Evolutionary conservation across 495 filamentous ascomycete genomes (phyloP), one percentile per base, ranked within the genome.

Genomic region (Podospora bellae-mahoneyi): DNA sequence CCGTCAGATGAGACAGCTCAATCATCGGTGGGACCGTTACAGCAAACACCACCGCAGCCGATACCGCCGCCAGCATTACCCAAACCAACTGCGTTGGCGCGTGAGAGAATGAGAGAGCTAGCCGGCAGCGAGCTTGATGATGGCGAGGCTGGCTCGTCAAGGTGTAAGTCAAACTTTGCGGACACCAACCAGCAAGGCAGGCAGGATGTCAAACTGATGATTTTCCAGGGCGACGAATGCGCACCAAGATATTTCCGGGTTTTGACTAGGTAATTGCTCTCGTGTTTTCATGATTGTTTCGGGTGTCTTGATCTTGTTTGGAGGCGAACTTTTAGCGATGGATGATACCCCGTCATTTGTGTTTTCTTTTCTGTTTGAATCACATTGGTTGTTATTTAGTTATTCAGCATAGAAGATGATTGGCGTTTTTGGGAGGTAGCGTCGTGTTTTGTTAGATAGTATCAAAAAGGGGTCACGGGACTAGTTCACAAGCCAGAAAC

Each of bases 51-150:
- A 44, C 19, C 48, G 19, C 66, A 68, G 26, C 67, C 26, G 57
- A 68, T 18, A 34, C 15, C 34, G 5, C 68, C 64, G 34, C 20
- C n/a, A 19, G 18, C 34, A 58, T 7, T 16, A 27, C 26, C 64
- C n/a, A 63, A 66, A 59, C 27, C 20, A 66, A 64, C 30, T 5
- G 26, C n/a, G 58, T 19, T 74, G 7, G 63, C 72, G 7, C 68
- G 75, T 19, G 60, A 70, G n/a, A 71, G 77, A 2, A 79, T 78
- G 77, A 71, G 75, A 7, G 71, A 74, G 27, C 69, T 78, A 5
- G 76, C 77, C 10, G 74, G 74, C 15, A 66, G 69, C 34, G 66
- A 73, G 1, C 56, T 69, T 1, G 72, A 74, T 19, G 67, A 74
- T n/a, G 74, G 68, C 16, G 63, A 67, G 20, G 61, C 61, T 23